Evolutionary conservation across 257 asterid species (phyloP).

Genomic region (Solanum etuberosum): DNA sequence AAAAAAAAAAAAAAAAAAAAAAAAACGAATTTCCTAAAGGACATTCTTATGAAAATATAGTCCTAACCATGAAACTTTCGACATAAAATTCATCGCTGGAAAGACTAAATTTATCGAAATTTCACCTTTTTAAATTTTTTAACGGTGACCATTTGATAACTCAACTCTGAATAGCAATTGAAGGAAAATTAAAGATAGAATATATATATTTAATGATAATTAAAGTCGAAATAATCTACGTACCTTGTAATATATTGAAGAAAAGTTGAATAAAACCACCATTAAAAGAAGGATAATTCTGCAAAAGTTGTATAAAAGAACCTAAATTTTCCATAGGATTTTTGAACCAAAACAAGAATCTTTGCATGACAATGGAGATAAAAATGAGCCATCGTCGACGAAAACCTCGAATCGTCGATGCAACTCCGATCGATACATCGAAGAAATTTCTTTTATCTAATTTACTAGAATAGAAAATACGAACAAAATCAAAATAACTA

Average conservation of each 20-base stretch:
- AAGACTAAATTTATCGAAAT: background rate
- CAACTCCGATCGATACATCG: slow-evolving; percentile 2
- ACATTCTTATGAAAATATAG: too few species aligned
- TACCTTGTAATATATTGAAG: slow-evolving; percentile 38
- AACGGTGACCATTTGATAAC: background rate
- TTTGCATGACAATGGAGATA: slow-evolving; percentile 42
- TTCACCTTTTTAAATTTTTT: background rate
- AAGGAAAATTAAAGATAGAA: too few species aligned
- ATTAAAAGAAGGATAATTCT: slow-evolving; percentile 37
- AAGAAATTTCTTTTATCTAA: slow-evolving; percentile 27
- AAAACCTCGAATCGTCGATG: slow-evolving; percentile 7
- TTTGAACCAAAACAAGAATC: slow-evolving; percentile 16
- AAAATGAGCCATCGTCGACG: slow-evolving; percentile 52
- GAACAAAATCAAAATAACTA: slow-evolving; percentile 25
- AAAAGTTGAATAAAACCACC: slow-evolving; percentile 40
- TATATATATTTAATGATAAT: too few species aligned
- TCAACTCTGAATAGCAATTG: background rate
- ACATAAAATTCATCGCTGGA: background rate
- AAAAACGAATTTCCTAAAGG: background rate
- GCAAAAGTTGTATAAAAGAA: slow-evolving; percentile 18
- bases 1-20: too few species aligned
- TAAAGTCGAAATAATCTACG: background rate
- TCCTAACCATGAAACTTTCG: background rate
- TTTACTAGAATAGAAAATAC: slow-evolving; percentile 28
- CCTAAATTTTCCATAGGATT: slow-evolving; percentile 38